phyloP scores from a whole-genome alignment of 495 filamentous ascomycete genomes.

The Neurospora discreta region DNA sequence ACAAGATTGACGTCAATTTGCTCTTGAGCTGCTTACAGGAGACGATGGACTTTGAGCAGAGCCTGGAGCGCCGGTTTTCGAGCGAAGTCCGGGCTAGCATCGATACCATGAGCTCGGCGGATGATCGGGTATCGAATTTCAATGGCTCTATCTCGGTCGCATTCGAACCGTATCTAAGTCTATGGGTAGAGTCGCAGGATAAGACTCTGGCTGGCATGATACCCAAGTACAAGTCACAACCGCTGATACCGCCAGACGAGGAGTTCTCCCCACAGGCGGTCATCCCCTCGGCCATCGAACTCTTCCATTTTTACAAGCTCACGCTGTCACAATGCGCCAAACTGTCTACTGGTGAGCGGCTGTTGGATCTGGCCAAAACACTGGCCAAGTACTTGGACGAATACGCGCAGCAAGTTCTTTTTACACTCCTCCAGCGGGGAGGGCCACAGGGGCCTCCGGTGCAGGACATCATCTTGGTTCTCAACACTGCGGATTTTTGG shows the following conservation, averaged over 20 bases:
- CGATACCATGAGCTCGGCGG: conserved; percentile 75
- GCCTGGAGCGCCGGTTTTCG: conserved; percentile 72
- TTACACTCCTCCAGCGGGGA: conserved; percentile 59
- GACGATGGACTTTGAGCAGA: conserved; percentile 94
- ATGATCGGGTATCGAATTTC: conserved; percentile 69
- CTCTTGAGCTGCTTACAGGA: conserved; percentile 88
- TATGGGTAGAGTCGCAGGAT: conserved; percentile 96
- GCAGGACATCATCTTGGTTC: conserved; percentile 70
- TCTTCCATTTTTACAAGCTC: conserved; percentile 92
- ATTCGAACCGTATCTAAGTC: conserved; percentile 90
- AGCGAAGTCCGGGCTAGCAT: conserved; percentile 73
- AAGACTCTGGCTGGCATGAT: conserved; percentile 77
- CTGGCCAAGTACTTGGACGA: conserved; percentile 91
- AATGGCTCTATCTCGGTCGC: conserved; percentile 91
- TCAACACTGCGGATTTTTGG: conserved; percentile 98
- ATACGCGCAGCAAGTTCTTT: conserved; percentile 87
- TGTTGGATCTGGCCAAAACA: conserved; percentile 75
- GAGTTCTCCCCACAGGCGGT: conserved; percentile 88
- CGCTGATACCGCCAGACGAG: conserved; percentile 70
- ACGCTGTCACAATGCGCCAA: conserved; percentile 91
- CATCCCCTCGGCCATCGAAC: conserved; percentile 84
- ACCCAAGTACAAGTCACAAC: conserved; percentile 79
- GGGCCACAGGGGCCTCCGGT: conserved; percentile 48
- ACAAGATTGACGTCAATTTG: conserved; percentile 82
- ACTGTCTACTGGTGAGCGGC: conserved; percentile 75